These are phyloP conservation scores for Pouteria glomerata DNA, from an alignment of 148 eudicot species.

Conservation along the genomic window DNA sequence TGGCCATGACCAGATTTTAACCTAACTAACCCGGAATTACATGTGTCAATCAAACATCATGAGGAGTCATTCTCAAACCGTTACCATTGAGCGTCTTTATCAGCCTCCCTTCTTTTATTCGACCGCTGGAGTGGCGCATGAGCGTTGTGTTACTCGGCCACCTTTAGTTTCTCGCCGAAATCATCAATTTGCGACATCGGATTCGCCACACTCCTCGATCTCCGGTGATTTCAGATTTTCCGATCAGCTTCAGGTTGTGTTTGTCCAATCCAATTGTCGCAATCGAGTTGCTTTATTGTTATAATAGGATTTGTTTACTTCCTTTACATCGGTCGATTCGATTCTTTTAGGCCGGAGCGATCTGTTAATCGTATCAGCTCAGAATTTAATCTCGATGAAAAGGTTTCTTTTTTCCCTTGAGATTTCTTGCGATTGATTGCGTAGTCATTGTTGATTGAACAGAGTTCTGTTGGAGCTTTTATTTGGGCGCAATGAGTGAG, in stretches of 20 bases:
- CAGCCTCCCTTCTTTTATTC: too few relatives aligned
- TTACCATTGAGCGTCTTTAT: too few relatives aligned
- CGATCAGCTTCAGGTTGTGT: background rate
- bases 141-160: too few relatives aligned
- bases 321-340: background rate
- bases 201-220: background rate
- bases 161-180: too few relatives aligned
- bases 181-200: too few relatives aligned
- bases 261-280: background rate
- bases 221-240: background rate
- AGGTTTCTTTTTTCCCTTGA: too few relatives aligned
- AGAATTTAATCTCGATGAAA: background rate
- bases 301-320: background rate
- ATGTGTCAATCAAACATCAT: too few relatives aligned
- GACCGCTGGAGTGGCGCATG: too few relatives aligned
- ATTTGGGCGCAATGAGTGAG: conserved; percentile 23
- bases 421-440: background rate
- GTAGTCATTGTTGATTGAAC: background rate
- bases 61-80: too few relatives aligned
- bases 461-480: conserved; percentile 5
- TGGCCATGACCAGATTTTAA: too few relatives aligned
- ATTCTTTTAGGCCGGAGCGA: background rate
- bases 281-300: too few relatives aligned
- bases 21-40: too few relatives aligned
- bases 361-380: background rate